Conservation (phyloP, 495 filamentous ascomycete species). For the Thermochaetoides thermophila region DNA sequence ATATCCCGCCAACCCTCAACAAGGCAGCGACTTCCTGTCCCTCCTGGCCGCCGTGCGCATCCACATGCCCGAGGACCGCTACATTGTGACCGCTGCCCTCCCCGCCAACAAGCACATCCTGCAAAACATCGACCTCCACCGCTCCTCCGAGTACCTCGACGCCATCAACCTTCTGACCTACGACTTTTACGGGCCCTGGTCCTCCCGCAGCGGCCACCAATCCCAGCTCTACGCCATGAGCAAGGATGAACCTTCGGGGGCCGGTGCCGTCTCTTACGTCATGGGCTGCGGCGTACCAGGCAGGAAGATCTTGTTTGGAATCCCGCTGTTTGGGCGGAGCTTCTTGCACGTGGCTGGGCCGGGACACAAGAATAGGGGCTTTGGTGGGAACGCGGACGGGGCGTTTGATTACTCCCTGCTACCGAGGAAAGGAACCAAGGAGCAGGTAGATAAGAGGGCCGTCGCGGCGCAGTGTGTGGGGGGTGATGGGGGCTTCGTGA, state of each 20-base stretch:
- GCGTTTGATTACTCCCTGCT: slow-evolving; percentile 71
- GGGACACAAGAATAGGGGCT: slow-evolving; percentile 47
- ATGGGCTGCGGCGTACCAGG: slow-evolving; percentile 50
- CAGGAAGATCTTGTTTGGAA: slow-evolving; percentile 62
- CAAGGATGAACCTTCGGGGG: slow-evolving; percentile 44
- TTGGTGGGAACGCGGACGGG: slow-evolving; percentile 56
- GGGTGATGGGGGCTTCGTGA: slow-evolving; percentile 72
- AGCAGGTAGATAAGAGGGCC: slow-evolving; percentile 48
- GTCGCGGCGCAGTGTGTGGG: slow-evolving; percentile 66
- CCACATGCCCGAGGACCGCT: slow-evolving; percentile 57
- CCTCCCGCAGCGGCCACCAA: slow-evolving; percentile 54
- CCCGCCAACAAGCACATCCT: slow-evolving; percentile 65
- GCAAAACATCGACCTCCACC: slow-evolving; percentile 57
- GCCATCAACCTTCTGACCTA: slow-evolving; percentile 75
- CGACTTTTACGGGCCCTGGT: slow-evolving; percentile 78
- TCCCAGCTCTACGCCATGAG: slow-evolving; percentile 57
- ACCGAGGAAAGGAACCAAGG: slow-evolving; percentile 53
- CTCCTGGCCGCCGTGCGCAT: slow-evolving; percentile 55
- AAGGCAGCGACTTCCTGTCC: slow-evolving; percentile 60
- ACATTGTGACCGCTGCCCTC: slow-evolving; percentile 64
- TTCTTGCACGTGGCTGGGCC: slow-evolving; percentile 53
- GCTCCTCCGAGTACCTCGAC: slow-evolving; percentile 53
- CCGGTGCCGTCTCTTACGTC: slow-evolving; percentile 52
- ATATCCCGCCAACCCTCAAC: slow-evolving; percentile 52
- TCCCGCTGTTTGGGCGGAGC: slow-evolving; percentile 69